Evolutionary conservation across 345 rosid genomes (phyloP).

Genomic region (Rhizophora mangle): DNA sequence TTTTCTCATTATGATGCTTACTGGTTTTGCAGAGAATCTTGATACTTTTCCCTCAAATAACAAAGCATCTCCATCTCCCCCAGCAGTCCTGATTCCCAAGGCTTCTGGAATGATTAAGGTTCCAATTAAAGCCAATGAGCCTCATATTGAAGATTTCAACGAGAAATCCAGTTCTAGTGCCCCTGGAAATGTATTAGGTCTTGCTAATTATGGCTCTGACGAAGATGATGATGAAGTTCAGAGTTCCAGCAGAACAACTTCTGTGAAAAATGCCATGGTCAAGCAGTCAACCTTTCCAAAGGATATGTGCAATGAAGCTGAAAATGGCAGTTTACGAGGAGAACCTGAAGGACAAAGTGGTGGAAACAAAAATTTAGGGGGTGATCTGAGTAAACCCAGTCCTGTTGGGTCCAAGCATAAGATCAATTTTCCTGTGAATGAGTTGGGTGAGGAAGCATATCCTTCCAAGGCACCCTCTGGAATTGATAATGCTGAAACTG

Average conservation of each 20-base stretch:
- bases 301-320: slow-evolving; percentile 26
- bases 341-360: slow-evolving; percentile 24
- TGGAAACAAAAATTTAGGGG: slow-evolving; percentile 16
- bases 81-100: slow-evolving; percentile 38
- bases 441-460: slow-evolving; percentile 18
- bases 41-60: slow-evolving; percentile 30
- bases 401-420: slow-evolving; percentile 22
- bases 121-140: slow-evolving; percentile 40
- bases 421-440: slow-evolving; percentile 13
- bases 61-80: slow-evolving; percentile 38
- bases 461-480: slow-evolving; percentile 17
- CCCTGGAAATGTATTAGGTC: slow-evolving; percentile 82
- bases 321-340: slow-evolving; percentile 36
- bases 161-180: slow-evolving; percentile 56
- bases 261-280: slow-evolving; percentile 26
- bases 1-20: slow-evolving; percentile 4
- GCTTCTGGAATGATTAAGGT: slow-evolving; percentile 50
- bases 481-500: slow-evolving; percentile 21
- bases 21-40: slow-evolving; percentile 43
- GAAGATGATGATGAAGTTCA: slow-evolving; percentile 60
- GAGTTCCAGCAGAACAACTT: slow-evolving; percentile 34
- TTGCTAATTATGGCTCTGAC: slow-evolving; percentile 88
- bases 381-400: slow-evolving; percentile 23
- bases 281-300: slow-evolving; percentile 35
- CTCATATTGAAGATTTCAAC: slow-evolving; percentile 32